Evolutionary conservation across 2,329 filamentous ascomycete genomes (phyloP), one percentile per base, ranked within the genome.

Genomic region (Trichothecium roseum): DNA sequence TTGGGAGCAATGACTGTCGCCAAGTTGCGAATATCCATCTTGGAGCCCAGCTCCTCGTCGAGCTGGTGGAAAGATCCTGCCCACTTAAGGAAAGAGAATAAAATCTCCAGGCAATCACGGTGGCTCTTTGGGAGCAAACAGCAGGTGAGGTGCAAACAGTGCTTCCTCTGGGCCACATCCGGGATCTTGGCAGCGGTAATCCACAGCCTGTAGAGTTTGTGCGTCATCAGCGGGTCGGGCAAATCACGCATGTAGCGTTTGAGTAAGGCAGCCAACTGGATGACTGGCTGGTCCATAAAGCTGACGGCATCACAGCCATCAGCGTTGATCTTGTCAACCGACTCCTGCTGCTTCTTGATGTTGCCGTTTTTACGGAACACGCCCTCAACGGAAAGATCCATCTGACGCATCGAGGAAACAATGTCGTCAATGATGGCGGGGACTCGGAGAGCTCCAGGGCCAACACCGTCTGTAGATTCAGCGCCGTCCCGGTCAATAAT

Each of bases 281-380:
- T 86, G 1, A 94, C 88, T 38, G 81, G 88, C 55, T 95, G 87
- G 44, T 84, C 80, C 50, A 80, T 84, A 49, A 96, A 74, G 54
- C 93, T 87, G 37, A 94, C 80, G 37, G 81, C 76, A 45, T 93
- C 86, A 40, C 83, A 84, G 29, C 86, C 89, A 36, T 86, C 81
- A 30, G 76, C 76, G 56, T 98, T 91, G 44, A 98, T 87, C 47
- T 80, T 69, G 37, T 93, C 85, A 28, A 86, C 81, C 6, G 93
- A 68, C 42, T 94, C 88, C 47, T 84, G 85, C 30, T 95, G 69
- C 46, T 88, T 84, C 57, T 91, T 89, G 63, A 98, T 95, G 58
- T 96, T 98, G 48, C 91, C 91, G 51, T 96, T 98, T 71, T 98
- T 98, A 48, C 91, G 80, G 74, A 98, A 98, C 16, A 98, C 88